Conservation (phyloP, 2,329 filamentous ascomycete species). For the Aspergillus cejpii region DNA sequence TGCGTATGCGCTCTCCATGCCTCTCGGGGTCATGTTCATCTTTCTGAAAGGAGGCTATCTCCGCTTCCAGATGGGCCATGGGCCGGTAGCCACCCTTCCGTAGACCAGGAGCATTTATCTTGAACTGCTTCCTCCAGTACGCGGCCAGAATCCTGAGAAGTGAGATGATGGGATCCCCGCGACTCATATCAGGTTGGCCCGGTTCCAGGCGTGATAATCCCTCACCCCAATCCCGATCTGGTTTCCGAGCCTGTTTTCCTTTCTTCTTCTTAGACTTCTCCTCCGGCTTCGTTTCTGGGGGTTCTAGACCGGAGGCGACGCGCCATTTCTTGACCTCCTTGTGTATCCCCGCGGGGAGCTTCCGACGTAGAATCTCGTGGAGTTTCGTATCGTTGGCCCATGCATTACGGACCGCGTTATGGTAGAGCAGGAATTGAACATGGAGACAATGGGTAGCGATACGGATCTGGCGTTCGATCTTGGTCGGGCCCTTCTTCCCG, state of each 20-base stretch:
- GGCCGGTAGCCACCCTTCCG: constrained; percentile 87
- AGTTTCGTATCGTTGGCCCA: constrained; percentile 75
- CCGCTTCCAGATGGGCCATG: constrained; percentile 64
- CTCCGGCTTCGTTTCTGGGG: constrained; percentile 37
- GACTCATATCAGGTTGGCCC: constrained; percentile 67
- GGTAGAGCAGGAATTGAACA: constrained; percentile 79
- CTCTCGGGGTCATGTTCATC: constrained; percentile 54
- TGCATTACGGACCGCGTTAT: constrained; percentile 76
- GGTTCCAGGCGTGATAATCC: constrained; percentile 63
- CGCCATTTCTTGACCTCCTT: constrained; percentile 69
- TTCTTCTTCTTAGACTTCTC: constrained; percentile 39
- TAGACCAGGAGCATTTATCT: constrained; percentile 66
- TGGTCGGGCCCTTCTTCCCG: constrained; percentile 75
- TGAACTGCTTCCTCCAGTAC: constrained; percentile 86
- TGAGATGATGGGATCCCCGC: constrained; percentile 71
- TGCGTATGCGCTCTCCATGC: constrained; percentile 71
- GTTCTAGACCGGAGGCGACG: constrained; percentile 57
- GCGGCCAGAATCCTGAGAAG: constrained; percentile 68
- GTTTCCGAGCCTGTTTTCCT: constrained; percentile 35
- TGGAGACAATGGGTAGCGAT: constrained; percentile 79
- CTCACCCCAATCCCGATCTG: constrained; percentile 62
- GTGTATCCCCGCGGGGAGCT: constrained; percentile 61
- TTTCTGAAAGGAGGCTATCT: constrained; percentile 63
- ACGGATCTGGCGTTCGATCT: constrained; percentile 72
- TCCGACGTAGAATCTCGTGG: constrained; percentile 68